These are phyloP conservation scores for Penicillium samsonianum DNA, from an alignment of 495 filamentous ascomycete species.

Conservation along the genomic window DNA sequence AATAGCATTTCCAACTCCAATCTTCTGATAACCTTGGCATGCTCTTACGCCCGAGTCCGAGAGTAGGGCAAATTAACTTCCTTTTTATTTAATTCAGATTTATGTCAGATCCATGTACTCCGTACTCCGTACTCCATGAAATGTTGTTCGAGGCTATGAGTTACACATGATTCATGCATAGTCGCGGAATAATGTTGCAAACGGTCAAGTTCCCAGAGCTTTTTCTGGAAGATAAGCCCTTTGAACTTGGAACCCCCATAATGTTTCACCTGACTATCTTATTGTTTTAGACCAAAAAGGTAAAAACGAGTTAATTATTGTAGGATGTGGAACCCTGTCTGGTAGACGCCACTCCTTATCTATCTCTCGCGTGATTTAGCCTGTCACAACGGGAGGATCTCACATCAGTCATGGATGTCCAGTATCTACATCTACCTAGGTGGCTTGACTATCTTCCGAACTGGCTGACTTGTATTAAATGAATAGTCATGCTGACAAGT, in stretches of 20 bases:
- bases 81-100: neutral
- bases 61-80: neutral
- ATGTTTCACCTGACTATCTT: constrained; percentile 1
- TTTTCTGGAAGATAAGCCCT: neutral
- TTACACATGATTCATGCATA: neutral
- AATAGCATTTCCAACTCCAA: constrained; percentile 1
- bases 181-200: neutral
- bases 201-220: neutral
- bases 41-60: neutral
- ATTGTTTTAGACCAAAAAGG: neutral
- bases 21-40: constrained; percentile 12
- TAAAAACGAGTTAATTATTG: neutral
- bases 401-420: neutral
- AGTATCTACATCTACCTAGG: neutral
- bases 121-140: neutral
- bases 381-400: constrained; percentile 27
- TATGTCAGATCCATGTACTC: no score
- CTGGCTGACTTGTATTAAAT: constrained; percentile 1
- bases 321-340: constrained; percentile 3
- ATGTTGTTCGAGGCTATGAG: neutral
- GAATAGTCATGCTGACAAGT: neutral
- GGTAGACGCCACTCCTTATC: constrained; percentile 11
- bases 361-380: constrained; percentile 25
- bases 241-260: neutral
- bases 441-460: neutral